Evolutionary conservation across 1,284 basidiomycete species (phyloP).

Genomic region (Ceratobasidium sp.): DNA sequence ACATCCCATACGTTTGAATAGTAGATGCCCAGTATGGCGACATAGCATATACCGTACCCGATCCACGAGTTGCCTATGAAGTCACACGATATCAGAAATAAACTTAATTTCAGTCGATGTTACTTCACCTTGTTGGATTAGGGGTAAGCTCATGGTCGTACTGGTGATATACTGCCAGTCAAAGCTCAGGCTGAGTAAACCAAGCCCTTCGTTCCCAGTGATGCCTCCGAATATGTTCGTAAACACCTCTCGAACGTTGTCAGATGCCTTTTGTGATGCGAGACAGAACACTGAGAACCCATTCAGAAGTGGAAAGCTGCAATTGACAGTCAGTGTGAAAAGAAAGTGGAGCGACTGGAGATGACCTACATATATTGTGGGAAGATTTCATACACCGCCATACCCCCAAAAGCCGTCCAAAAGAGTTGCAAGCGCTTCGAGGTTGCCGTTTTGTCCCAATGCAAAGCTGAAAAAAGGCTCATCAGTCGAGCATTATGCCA

Average conservation of each 20-base stretch:
- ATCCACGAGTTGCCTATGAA: constrained; percentile 68
- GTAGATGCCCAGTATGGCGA: constrained; percentile 68
- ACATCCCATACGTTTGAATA: constrained; percentile 73
- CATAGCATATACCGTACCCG: constrained; percentile 68
- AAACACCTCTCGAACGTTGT: constrained; percentile 63
- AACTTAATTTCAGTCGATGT: neutral
- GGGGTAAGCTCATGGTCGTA: constrained; percentile 62
- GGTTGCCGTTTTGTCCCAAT: constrained; percentile 65
- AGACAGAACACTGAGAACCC: constrained; percentile 71
- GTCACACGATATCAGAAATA: neutral
- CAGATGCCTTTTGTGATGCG: constrained; percentile 64
- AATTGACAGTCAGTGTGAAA: constrained; percentile 47
- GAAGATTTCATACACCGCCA: constrained; percentile 70
- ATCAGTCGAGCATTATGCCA: constrained; percentile 4
- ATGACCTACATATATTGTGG: constrained; percentile 68
- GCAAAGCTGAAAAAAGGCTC: constrained; percentile 60
- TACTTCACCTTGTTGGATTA: constrained; percentile 66
- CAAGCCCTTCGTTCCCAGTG: constrained; percentile 74
- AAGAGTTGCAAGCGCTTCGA: constrained; percentile 70
- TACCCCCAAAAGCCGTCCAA: constrained; percentile 68
- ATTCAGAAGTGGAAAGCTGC: constrained; percentile 67
- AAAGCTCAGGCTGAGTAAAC: constrained; percentile 67
- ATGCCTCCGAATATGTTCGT: constrained; percentile 75
- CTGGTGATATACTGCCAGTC: constrained; percentile 77
- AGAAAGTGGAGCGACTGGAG: neutral